Evolutionary conservation across 2,329 filamentous ascomycete genomes (phyloP).

Genomic region (Aureobasidium sp.): DNA sequence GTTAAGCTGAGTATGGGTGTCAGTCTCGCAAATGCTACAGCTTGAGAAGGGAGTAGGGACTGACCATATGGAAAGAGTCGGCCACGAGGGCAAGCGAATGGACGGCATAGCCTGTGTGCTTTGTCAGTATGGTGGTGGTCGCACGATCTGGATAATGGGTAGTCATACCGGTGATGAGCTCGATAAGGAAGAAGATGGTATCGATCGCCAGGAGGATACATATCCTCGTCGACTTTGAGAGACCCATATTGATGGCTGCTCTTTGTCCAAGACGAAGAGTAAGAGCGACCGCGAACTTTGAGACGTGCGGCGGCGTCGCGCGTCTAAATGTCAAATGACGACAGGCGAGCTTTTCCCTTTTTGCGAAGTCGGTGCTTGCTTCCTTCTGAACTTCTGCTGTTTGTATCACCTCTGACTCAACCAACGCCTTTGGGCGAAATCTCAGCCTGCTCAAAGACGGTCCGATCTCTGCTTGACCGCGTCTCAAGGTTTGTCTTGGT

Average conservation of each 20-base stretch:
- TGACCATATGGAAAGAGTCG: conserved; percentile 96
- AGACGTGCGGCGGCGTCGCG: conserved; percentile 6
- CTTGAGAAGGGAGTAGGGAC: conserved; percentile 23
- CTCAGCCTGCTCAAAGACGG: background rate
- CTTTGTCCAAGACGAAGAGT: background rate
- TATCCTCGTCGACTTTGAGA: conserved; percentile 90
- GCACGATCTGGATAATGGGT: background rate
- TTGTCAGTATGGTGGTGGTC: background rate
- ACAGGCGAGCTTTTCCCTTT: background rate
- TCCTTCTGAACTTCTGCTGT: background rate
- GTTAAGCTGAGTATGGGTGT: conserved; percentile 58
- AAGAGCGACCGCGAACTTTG: background rate
- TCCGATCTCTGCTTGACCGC: background rate
- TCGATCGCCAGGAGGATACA: conserved; percentile 89
- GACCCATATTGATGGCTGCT: conserved; percentile 58
- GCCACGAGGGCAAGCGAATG: conserved; percentile 90
- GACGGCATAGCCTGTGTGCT: conserved; percentile 54
- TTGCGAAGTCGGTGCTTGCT: background rate
- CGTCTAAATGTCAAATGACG: conserved; percentile 5
- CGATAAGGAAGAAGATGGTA: conserved; percentile 79
- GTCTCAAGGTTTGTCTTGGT: background rate
- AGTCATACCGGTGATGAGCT: conserved; percentile 63
- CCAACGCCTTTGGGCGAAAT: background rate
- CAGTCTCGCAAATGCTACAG: background rate
- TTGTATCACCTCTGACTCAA: background rate